A percentile compares a stretch with the other conserved stretches of the same genome.
Conservation (phyloP, 2,329 filamentous ascomycete species). For the Pseudonectria buxi region DNA sequence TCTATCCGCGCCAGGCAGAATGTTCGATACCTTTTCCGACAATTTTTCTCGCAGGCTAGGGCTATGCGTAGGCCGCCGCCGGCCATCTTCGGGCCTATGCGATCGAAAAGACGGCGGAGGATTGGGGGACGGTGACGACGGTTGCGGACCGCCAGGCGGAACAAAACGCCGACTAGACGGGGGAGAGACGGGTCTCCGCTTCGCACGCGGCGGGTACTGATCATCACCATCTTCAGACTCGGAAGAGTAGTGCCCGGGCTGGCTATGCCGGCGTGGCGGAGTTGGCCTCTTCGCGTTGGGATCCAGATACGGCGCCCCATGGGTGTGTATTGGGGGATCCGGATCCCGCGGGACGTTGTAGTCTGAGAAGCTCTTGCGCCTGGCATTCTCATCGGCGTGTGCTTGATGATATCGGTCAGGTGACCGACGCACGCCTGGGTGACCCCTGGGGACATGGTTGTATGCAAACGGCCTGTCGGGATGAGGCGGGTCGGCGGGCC, state of each 20-base stretch:
- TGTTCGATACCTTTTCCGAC: constrained; percentile 37
- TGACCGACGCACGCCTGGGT: constrained; percentile 26
- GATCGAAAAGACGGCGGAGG: constrained; percentile 22
- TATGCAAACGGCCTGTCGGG: constrained; percentile 31
- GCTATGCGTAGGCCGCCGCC: constrained; percentile 29
- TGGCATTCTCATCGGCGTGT: constrained; percentile 34
- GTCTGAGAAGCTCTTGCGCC: constrained; percentile 47
- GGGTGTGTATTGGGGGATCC: constrained; percentile 19
- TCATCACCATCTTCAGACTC: constrained; percentile 39
- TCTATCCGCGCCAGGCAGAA: constrained; percentile 33
- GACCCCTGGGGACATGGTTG: constrained; percentile 34
- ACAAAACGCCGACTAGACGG: constrained; percentile 28
- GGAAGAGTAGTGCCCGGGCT: constrained; percentile 38
- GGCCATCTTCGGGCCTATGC: constrained; percentile 31
- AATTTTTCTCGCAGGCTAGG: constrained; percentile 39
- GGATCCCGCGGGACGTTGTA: constrained; percentile 33
- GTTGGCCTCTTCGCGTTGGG: constrained; percentile 25
- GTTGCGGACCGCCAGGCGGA: constrained; percentile 21
- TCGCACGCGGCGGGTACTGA: constrained; percentile 20
- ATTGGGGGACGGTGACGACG: constrained; percentile 20
- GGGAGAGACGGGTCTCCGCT: constrained; percentile 19
- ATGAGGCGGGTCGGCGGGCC: constrained; percentile 26
- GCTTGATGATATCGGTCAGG: constrained; percentile 30
- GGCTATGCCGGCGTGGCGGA: constrained; percentile 40
- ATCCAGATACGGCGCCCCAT: constrained; percentile 28